Percentiles rank a stretch among this genome's conserved stretches.
Evolutionary conservation across 257 asterid genomes (phyloP).

Genomic region (Fraxinus quadrangulata): DNA sequence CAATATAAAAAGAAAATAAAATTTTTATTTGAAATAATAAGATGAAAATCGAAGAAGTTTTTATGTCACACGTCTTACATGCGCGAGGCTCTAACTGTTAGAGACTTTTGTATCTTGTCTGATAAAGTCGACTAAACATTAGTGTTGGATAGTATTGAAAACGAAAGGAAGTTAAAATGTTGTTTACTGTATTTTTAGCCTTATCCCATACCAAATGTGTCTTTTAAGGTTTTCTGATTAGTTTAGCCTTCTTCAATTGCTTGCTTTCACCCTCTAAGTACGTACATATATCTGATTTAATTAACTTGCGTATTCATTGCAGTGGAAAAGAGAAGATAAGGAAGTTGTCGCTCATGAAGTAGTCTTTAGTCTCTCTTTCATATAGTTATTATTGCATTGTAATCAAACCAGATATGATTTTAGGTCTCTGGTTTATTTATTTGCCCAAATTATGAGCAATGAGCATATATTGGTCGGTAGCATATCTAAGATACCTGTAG

Average conservation of each 20-base stretch:
- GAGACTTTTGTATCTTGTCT: neutral
- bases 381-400: neutral
- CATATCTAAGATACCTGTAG: neutral
- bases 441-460: neutral
- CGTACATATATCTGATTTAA: neutral
- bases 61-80: no score
- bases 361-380: neutral
- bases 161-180: neutral
- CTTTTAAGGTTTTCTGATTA: neutral
- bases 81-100: neutral
- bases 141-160: neutral
- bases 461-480: neutral
- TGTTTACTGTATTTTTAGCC: neutral
- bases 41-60: neutral
- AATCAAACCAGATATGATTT: neutral
- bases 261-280: neutral
- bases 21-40: no score
- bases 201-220: neutral
- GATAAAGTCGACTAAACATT: neutral
- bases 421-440: neutral
- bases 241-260: neutral
- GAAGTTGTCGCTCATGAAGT: constrained; percentile 14
- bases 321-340: constrained; percentile 25
- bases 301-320: constrained; percentile 1
- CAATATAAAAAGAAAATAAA: neutral